phyloP scores from a whole-genome alignment of 257 asterid species.

The Fraxinus excelsior region DNA sequence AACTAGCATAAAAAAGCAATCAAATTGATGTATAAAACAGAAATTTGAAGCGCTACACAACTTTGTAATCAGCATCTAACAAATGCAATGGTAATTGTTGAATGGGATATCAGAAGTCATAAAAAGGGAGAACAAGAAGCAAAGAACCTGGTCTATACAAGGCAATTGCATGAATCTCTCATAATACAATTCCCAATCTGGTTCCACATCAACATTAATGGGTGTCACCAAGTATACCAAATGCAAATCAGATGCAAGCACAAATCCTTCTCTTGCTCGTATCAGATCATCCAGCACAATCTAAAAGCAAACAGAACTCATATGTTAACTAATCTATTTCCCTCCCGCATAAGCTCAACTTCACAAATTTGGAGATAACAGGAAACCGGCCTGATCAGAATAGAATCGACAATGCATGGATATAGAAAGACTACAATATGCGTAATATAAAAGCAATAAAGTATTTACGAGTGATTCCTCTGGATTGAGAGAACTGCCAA shows the following conservation, averaged over 20 bases:
- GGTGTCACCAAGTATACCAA: constrained; percentile 97
- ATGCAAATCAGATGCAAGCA: constrained; percentile 96
- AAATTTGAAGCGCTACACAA: constrained; percentile 3
- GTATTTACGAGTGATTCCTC: constrained; percentile 90
- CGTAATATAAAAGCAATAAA: constrained; percentile 9
- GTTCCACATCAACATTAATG: constrained; percentile 91
- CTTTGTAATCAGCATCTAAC: constrained; percentile 14
- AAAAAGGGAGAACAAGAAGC: constrained; percentile 16
- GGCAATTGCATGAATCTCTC: constrained; percentile 92
- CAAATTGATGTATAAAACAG: constrained; percentile 8
- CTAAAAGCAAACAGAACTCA: constrained; percentile 45
- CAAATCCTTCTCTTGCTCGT: constrained; percentile 99
- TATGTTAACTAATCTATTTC: constrained; percentile 17
- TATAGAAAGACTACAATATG: constrained; percentile 12
- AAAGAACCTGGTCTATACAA: constrained; percentile 77
- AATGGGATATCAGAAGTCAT: constrained; percentile 14
- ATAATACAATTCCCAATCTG: constrained; percentile 94
- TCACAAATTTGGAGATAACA: constrained; percentile 25
- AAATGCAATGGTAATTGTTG: constrained; percentile 4
- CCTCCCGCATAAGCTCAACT: background rate
- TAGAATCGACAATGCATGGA: constrained; percentile 26
- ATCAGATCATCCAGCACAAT: constrained; percentile 91
- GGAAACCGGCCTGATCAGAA: constrained; percentile 16
- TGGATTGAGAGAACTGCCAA: constrained; percentile 96
- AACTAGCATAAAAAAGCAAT: constrained; percentile 3